Conservation (phyloP, 1,139 yeast species). For the Diutina catenulata region DNA sequence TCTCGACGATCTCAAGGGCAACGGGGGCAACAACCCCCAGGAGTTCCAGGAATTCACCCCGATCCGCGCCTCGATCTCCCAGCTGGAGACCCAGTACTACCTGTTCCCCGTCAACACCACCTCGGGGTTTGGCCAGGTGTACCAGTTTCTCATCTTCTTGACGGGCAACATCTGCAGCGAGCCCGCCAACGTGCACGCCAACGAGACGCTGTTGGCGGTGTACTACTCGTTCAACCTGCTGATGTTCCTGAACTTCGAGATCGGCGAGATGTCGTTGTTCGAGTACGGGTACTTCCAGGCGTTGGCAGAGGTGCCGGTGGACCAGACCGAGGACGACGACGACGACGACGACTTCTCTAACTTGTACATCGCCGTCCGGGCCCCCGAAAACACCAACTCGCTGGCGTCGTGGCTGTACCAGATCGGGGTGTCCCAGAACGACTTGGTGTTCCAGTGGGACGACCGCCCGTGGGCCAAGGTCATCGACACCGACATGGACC, state of each 20-base stretch:
- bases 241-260: slow-evolving; percentile 20
- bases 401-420: slow-evolving; percentile 46
- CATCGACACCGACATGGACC: slow-evolving; percentile 62
- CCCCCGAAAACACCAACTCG: slow-evolving; percentile 28
- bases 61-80: slow-evolving; percentile 23
- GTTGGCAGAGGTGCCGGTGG: slow-evolving; percentile 28
- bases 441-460: slow-evolving; percentile 63
- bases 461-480: slow-evolving; percentile 43
- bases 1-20: not conserved
- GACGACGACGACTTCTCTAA: slow-evolving; percentile 12
- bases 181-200: slow-evolving; percentile 22
- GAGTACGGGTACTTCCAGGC: slow-evolving; percentile 45
- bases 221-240: slow-evolving; percentile 39
- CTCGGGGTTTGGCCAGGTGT: slow-evolving; percentile 34
- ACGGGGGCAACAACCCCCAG: slow-evolving; percentile 6
- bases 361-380: slow-evolving; percentile 39
- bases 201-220: slow-evolving; percentile 27
- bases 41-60: slow-evolving; percentile 36
- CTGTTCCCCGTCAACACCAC: slow-evolving; percentile 35
- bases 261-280: slow-evolving; percentile 22
- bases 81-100: slow-evolving; percentile 30
- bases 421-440: slow-evolving; percentile 58
- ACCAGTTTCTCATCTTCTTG: slow-evolving; percentile 42
- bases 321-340: slow-evolving; percentile 9
- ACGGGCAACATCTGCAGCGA: slow-evolving; percentile 49